Evolutionary conservation across 2,329 filamentous ascomycete species (phyloP).

Genomic region (Aureobasidium leucospermi): DNA sequence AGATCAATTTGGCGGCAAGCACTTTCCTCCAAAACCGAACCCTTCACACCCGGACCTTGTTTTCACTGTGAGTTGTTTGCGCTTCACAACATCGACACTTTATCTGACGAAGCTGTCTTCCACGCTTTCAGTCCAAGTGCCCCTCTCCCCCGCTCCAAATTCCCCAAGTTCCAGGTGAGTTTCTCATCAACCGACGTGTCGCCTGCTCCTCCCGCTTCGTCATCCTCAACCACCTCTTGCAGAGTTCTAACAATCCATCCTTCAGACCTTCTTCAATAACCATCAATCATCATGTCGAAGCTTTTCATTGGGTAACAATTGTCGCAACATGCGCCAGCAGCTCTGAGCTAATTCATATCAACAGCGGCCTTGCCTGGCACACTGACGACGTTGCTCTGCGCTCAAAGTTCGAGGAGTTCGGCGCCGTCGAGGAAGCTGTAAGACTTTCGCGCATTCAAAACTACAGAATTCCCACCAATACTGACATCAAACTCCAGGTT

Average conservation of each 20-base stretch:
- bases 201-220: constrained; percentile 6
- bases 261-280: constrained; percentile 4
- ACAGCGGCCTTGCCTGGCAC: constrained; percentile 94
- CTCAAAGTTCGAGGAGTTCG: constrained; percentile 88
- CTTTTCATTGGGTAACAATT: constrained; percentile 79
- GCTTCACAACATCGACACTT: background rate
- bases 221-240: constrained; percentile 11
- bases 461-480: background rate
- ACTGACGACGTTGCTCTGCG: constrained; percentile 84
- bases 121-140: constrained; percentile 1
- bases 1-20: background rate
- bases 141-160: background rate
- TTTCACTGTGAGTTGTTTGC: constrained; percentile 5
- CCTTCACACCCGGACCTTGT: background rate
- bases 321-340: background rate
- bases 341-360: background rate
- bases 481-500: constrained; percentile 49
- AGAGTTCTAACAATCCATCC: background rate
- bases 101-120: background rate
- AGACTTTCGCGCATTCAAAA: constrained; percentile 37
- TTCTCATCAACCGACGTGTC: constrained; percentile 11
- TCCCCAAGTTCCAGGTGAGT: constrained; percentile 6
- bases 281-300: constrained; percentile 64
- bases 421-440: constrained; percentile 90
- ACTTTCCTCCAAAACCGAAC: background rate